These are phyloP conservation scores for Fusarium brevicatenulatum DNA, from an alignment of 2,329 filamentous ascomycete species.

Conservation along the genomic window DNA sequence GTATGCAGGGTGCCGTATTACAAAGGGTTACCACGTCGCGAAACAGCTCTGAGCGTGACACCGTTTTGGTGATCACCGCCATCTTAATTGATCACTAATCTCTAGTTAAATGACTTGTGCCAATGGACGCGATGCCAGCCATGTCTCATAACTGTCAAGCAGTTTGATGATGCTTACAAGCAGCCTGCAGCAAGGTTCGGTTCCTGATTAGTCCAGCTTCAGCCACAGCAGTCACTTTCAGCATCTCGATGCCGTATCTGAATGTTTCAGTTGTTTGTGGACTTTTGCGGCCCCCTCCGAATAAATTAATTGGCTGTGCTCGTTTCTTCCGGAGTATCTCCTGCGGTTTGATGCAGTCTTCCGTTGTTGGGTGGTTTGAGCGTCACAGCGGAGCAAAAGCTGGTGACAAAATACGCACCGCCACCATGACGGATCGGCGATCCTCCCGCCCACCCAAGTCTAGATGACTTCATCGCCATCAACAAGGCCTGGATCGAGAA, in stretches of 20 bases:
- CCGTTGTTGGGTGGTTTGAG: slow-evolving; percentile 1
- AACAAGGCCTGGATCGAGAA: slow-evolving; percentile 34
- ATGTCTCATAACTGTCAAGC: not conserved
- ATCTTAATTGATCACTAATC: slow-evolving; percentile 17
- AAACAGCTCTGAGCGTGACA: slow-evolving; percentile 29
- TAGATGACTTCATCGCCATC: slow-evolving; percentile 44
- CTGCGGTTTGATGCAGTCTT: not conserved
- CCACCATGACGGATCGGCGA: slow-evolving; percentile 33
- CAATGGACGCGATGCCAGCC: not conserved
- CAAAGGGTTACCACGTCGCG: slow-evolving; percentile 11
- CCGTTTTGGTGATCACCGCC: slow-evolving; percentile 32
- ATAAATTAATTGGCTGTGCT: not conserved
- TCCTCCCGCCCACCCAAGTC: slow-evolving; percentile 21
- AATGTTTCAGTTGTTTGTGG: slow-evolving; percentile 1
- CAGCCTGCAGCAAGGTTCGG: not conserved
- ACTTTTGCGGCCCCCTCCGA: not conserved
- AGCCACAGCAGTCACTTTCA: not conserved
- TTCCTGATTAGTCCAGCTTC: not conserved
- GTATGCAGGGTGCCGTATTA: slow-evolving; percentile 52
- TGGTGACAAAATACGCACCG: slow-evolving; percentile 22
- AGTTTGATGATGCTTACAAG: slow-evolving; percentile 8
- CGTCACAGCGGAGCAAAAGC: slow-evolving; percentile 32
- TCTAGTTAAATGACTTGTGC: not conserved
- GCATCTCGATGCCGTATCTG: slow-evolving; percentile 12
- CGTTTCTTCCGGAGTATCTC: slow-evolving; percentile 2